Evolutionary conservation across 371 early-diverging fungal species (phyloP), one percentile per base, ranked within the genome.

Genomic region (Apophysomyces ossiformis): DNA sequence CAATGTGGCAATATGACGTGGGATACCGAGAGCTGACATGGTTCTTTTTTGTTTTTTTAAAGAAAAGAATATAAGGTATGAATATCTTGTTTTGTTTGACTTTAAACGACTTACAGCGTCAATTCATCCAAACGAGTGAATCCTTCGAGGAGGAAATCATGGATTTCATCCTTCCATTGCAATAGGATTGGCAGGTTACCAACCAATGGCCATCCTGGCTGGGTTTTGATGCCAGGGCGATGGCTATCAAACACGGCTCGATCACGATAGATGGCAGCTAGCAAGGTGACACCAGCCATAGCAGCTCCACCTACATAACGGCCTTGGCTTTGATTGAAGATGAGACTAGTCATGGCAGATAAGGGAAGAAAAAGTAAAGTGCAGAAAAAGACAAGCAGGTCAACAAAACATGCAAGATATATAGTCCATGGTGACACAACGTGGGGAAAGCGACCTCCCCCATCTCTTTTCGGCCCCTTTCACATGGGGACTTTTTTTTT

Each of bases 251-350:
- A 74, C 9, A 74, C 26, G 13, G 75, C 69, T n/a, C 75, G 69
- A 65, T 75, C 71, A 16, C 69, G 60, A 37, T 69, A 69, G n/a
- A 65, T 63, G 7, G 69, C 65, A 12, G 72, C 65, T 5, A 79
- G 57, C 5, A 65, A 41, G 15, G 60, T 45, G 2, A 75, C 15
- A 1, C 69, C 68, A 16, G 73, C 73, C 15, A 66, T 36, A 13
- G 73, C 70, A 8, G 75, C 75, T 46, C 75, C 71, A 39, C 75
- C 74, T 3, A 73, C 43, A 59, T 68, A 72, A 7, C 54, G 47
- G 26, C 37, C 18, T 62, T 39, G 59, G 69, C 41, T n/a, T 65
- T 72, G 15, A 61, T 39, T 35, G 38, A 63, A 37, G 37, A 63
- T 37, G 16, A 57, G 18, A 21, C 54, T 50, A 63, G 64, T 15